A percentile compares a stretch with the other conserved stretches of the same genome.
Evolutionary conservation across 331 rosid species (phyloP).

Genomic region (Quercus tomentella): DNA sequence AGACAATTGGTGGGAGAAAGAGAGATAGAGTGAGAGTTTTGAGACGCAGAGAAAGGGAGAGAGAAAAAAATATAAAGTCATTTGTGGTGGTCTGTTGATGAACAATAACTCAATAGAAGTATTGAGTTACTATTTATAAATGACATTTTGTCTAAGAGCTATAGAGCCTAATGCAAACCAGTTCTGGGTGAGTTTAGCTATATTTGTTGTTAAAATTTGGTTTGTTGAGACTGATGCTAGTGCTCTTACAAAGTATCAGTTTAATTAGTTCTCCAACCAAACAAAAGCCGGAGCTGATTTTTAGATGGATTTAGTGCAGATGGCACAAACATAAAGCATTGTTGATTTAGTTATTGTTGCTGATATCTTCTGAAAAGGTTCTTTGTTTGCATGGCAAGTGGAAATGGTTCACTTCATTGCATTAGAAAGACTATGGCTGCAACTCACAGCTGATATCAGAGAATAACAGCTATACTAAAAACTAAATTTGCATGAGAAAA

Average conservation of each 20-base stretch:
- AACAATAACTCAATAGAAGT: no score
- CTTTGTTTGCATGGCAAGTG: background rate
- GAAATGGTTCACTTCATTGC: background rate
- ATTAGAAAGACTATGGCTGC: background rate
- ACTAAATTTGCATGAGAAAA: background rate
- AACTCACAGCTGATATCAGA: background rate
- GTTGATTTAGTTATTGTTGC: background rate
- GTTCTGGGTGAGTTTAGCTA: no score
- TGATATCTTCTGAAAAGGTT: background rate
- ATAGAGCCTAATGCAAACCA: no score
- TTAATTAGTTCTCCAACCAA: background rate
- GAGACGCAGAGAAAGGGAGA: background rate
- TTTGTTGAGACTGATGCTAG: no score
- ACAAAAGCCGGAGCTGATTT: background rate
- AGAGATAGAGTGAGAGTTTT: conserved; percentile 13
- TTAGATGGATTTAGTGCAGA: background rate
- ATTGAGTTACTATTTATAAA: no score
- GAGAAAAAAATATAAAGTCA: background rate
- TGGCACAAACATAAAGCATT: background rate
- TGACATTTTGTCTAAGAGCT: no score
- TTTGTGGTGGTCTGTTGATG: no score
- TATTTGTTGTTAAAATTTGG: no score
- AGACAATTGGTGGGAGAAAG: conserved; percentile 10
- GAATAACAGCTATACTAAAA: background rate
- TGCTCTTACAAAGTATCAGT: no score